Evolutionary conservation across 129 eudicot species (phyloP), one percentile per base, ranked within the genome.

Genomic region (Lonicera japonica): DNA sequence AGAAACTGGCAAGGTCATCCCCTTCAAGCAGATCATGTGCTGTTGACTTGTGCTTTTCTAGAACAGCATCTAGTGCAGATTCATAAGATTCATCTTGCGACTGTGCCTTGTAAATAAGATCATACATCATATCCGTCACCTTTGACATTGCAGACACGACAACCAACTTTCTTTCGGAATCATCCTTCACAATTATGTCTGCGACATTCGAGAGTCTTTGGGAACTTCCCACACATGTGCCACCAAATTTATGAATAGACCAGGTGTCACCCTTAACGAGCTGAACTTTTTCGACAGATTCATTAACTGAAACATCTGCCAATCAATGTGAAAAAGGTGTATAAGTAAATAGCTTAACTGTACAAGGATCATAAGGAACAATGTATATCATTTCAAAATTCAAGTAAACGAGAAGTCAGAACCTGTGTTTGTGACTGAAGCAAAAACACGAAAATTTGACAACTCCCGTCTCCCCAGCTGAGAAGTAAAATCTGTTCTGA

Each of bases 81-180:
- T 78, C 63, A 55, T 88, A 94, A 19, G 95, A 72, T 70, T 78
- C 92, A 66, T 94, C 90, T 64, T 86, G 83, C 11, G 94, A 73
- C 65, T 88, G 86, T 36, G 99, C 99, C 79, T 76, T 94, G 58
- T 78, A 69, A 68, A 94, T 83, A 60, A 85, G 86, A 64, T 83
- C 99, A 73, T 94, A 94, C 99, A 94, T 94, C 95, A 94, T 88
- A 67, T 94, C 96, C 8, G 99, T 94, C 65, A 94, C 99, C 82
- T 94, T 94, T 29, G 99, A 81, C 96, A 94, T 94, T 41, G 99
- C 99, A 40, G 99, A 94, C 43, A 94, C 99, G 24, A 94, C 95
- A 65, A 94, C 96, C 85, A 94, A 66, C 67, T 88, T 94, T 67
- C 96, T 81, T 72, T 88, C 85, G 1, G 96, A 80, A 18, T 36